phyloP scores from a whole-genome alignment of 1,284 basidiomycete genomes.

The Melampsora americana region DNA sequence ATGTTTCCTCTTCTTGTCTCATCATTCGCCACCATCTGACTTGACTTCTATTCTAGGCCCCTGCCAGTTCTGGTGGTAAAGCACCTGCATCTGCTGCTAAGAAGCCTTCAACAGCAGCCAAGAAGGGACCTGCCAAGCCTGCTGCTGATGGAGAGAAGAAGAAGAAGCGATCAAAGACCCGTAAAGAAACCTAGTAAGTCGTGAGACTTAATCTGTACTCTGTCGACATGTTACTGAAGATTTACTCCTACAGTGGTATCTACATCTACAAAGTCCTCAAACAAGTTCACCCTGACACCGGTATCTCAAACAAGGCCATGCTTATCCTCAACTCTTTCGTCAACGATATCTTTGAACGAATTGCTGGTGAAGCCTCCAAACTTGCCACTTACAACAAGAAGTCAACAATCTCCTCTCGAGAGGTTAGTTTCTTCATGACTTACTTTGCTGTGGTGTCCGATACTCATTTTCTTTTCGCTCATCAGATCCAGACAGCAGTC shows the following conservation, averaged over 20 bases:
- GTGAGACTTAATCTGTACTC: background rate
- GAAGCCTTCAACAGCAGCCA: constrained; percentile 59
- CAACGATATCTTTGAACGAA: constrained; percentile 75
- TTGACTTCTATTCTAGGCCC: constrained; percentile 54
- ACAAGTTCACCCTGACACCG: constrained; percentile 93
- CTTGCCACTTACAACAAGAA: constrained; percentile 89
- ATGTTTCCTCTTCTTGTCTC: background rate
- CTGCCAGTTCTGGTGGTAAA: constrained; percentile 61
- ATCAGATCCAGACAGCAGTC: constrained; percentile 76
- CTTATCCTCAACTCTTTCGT: constrained; percentile 75
- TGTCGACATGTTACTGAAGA: constrained; percentile 45
- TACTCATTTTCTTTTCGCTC: constrained; percentile 48
- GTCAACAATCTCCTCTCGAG: constrained; percentile 87
- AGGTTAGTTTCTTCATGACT: constrained; percentile 52
- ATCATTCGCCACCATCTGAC: background rate
- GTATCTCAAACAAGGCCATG: constrained; percentile 97
- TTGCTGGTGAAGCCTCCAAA: constrained; percentile 84
- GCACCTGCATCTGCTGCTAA: constrained; percentile 61
- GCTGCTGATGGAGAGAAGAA: constrained; percentile 63
- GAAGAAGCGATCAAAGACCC: constrained; percentile 62
- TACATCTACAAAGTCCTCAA: constrained; percentile 89
- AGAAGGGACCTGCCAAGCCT: constrained; percentile 46
- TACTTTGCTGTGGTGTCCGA: background rate
- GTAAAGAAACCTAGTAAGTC: constrained; percentile 61
- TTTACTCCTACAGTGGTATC: constrained; percentile 53